A percentile compares a stretch with the other conserved stretches of the same genome.
These are phyloP conservation scores for Quercus parvula DNA, from an alignment of 306 rosid genomes.

Conservation along the genomic window DNA sequence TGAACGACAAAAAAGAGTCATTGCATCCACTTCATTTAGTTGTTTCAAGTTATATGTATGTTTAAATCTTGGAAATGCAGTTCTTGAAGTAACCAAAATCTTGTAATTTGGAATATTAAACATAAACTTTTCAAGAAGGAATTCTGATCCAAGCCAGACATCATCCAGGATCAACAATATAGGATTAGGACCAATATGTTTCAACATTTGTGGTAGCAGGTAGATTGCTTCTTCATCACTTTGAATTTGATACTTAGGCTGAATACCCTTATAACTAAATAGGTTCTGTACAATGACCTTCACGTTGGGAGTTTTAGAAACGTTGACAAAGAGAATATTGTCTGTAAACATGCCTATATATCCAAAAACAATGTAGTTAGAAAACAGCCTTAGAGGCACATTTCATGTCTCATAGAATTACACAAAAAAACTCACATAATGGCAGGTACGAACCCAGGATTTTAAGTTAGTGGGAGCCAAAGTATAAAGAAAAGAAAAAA, in stretches of 20 bases:
- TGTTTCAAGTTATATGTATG: slow-evolving; percentile 20
- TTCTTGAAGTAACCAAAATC: slow-evolving; percentile 65
- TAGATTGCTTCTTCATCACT: slow-evolving; percentile 34
- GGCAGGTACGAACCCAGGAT: no score
- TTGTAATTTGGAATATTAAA: slow-evolving; percentile 36
- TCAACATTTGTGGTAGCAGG: slow-evolving; percentile 33
- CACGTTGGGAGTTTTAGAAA: slow-evolving; percentile 37
- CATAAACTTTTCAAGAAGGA: slow-evolving; percentile 39
- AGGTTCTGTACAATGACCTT: slow-evolving; percentile 37
- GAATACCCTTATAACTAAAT: slow-evolving; percentile 23
- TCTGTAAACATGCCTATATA: slow-evolving; percentile 37
- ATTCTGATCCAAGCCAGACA: slow-evolving; percentile 44
- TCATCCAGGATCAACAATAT: slow-evolving; percentile 56
- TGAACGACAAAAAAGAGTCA: slow-evolving; percentile 33
- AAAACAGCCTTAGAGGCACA: neutral
- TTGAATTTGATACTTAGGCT: slow-evolving; percentile 23
- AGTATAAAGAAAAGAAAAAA: no score
- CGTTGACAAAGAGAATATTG: slow-evolving; percentile 39
- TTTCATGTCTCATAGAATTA: neutral
- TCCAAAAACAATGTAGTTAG: slow-evolving; percentile 7
- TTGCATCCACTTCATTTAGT: slow-evolving; percentile 38
- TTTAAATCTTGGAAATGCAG: slow-evolving; percentile 29
- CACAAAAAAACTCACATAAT: no score
- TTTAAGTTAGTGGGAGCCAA: no score
- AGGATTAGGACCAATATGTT: slow-evolving; percentile 13